These are phyloP conservation scores for Xylariales sp. DNA, from an alignment of 2,329 filamentous ascomycete species.

Conservation along the genomic window DNA sequence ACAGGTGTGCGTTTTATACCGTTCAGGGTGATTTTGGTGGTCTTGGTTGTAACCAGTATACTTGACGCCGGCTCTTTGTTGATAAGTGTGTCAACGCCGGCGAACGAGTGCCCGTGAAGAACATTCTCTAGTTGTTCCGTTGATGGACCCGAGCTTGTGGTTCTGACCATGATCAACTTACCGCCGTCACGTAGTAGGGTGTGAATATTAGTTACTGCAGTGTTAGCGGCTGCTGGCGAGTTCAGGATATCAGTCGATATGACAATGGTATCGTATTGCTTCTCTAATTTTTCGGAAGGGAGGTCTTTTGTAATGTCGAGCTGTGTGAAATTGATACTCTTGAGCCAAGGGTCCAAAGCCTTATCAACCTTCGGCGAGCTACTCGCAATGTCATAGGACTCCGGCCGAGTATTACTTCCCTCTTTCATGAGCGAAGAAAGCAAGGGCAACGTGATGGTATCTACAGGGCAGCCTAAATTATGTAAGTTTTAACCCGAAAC, in stretches of 20 bases:
- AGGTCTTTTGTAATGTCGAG: conserved; percentile 20
- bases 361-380: background rate
- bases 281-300: conserved; percentile 13
- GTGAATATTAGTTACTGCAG: conserved; percentile 11
- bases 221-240: background rate
- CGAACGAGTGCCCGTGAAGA: conserved; percentile 8
- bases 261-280: conserved; percentile 18
- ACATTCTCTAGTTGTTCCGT: background rate
- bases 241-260: conserved; percentile 15
- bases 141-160: background rate
- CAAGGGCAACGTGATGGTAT: conserved; percentile 10
- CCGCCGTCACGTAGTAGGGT: conserved; percentile 19
- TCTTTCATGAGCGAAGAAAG: conserved; percentile 21
- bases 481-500: background rate
- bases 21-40: background rate
- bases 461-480: conserved; percentile 1
- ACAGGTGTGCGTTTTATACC: background rate
- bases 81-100: conserved; percentile 6
- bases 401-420: background rate
- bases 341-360: conserved; percentile 13
- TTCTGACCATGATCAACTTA: conserved; percentile 14
- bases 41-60: conserved; percentile 19
- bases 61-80: conserved; percentile 2
- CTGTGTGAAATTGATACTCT: conserved; percentile 5
- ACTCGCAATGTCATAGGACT: conserved; percentile 22